Percentiles rank a stretch among this genome's conserved stretches.
phyloP scores from a whole-genome alignment of 2,329 filamentous ascomycete genomes.

The Pseudopyricularia javanii region DNA sequence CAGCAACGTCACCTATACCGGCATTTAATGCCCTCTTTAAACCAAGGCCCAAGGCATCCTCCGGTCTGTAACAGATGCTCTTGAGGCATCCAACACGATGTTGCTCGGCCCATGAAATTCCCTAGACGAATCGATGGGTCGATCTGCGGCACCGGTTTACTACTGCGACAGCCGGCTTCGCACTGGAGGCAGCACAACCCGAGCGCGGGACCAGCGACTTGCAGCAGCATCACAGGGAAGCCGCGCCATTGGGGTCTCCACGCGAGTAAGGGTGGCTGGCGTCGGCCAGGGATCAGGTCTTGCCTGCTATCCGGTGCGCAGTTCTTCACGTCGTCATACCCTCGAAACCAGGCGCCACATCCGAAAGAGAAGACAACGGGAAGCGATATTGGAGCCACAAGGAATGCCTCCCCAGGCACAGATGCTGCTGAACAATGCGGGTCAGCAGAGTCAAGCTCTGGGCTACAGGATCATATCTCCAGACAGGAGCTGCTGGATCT shows the following conservation, averaged over 20 bases:
- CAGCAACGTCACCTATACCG: background rate
- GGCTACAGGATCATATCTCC: background rate
- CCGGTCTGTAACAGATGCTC: background rate
- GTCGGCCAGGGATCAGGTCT: background rate
- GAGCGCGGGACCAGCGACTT: background rate
- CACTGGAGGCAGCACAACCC: slow-evolving; percentile 6
- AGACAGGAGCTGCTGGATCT: slow-evolving; percentile 37
- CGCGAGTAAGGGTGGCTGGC: background rate
- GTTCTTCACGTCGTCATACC: background rate
- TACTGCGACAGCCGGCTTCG: slow-evolving; percentile 26
- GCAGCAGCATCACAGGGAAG: background rate
- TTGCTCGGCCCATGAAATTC: slow-evolving; percentile 47
- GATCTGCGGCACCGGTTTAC: slow-evolving; percentile 43
- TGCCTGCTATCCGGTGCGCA: background rate
- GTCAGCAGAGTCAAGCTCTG: background rate
- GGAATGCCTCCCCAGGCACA: background rate
- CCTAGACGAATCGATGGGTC: slow-evolving; percentile 46
- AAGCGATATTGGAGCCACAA: background rate
- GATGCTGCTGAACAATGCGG: background rate
- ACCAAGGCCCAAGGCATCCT: background rate
- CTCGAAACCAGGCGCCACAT: background rate
- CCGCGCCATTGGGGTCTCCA: background rate
- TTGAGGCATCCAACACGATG: slow-evolving; percentile 22
- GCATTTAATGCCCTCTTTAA: background rate
- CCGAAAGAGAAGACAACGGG: background rate